Base-by-base conservation (phyloP, 352 stramenopile species). In the Halophytophthora batemanensis region DNA sequence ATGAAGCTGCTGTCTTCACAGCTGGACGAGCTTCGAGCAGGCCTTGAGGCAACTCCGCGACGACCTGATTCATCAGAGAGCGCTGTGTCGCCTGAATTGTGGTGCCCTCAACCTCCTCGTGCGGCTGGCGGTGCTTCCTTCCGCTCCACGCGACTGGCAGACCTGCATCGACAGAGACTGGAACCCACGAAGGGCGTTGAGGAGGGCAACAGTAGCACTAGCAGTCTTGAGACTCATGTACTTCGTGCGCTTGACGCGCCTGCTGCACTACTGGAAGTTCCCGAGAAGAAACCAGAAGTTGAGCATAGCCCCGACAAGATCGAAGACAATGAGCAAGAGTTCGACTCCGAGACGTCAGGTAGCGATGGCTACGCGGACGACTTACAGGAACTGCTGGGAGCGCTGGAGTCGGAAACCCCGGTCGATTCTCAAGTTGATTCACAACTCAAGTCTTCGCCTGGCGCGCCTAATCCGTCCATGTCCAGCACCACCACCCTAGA, bases 1-100 rank as follows among this genome's bases (percentile, higher is more conserved):
- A 64, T 60, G 13, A 71, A 67, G 15, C 21, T 79, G 22, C 53
- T 77, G 14, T 77, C 71, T 6, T 67, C 73, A 2, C 70, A 81
- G 21, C 29, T 86, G 2, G 45, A 69, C 2, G 54, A 51, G 14
- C 53, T 86, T 11, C 71, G 64, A 14, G 61, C 56, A 15, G 57
- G 58, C 50, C 45, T 80, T 10, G 37, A 65, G 7, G 38, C 11
- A 31, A 50, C 59, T 2, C 44, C 58, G 15, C 42, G 14, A 37
- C 13, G 18, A 17, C 13, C 31, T 1, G 11, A 41, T 22, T 14
- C 41, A 38, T n/a, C 36, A 6, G 21, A 3, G 45, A 40, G 15
- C 5, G 33, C 34, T 36, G 41, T 36, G 22, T 38, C 33, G 15
- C 15, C 33, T 14, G 48, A 19, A 29, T 42, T 53, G 37, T 56